These are phyloP conservation scores for Apium graveolens DNA, from an alignment of 129 eudicot species.

Conservation along the genomic window DNA sequence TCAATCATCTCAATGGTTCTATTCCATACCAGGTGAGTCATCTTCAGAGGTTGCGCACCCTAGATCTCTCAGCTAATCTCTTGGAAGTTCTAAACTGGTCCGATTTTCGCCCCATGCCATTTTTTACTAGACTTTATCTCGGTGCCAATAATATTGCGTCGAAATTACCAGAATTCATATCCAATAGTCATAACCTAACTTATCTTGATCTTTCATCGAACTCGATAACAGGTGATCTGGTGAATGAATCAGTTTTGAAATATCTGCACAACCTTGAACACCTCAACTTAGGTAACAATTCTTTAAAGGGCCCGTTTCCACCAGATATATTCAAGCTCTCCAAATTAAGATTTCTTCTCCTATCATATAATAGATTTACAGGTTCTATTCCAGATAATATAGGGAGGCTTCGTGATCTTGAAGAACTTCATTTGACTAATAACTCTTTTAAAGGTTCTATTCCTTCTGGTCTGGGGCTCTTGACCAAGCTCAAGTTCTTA, in stretches of 20 bases:
- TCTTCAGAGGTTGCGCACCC: slow-evolving; percentile 38
- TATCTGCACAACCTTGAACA: slow-evolving; percentile 41
- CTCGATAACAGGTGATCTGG: slow-evolving; percentile 31
- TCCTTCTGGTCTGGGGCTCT: slow-evolving; percentile 21
- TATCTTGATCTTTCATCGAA: slow-evolving; percentile 60
- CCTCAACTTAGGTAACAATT: slow-evolving; percentile 17
- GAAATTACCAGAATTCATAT: slow-evolving; percentile 53
- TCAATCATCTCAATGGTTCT: no score
- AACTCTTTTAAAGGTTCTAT: no score
- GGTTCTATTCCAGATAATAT: slow-evolving; percentile 52
- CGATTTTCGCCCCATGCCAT: slow-evolving; percentile 39
- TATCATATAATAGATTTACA: slow-evolving; percentile 32
- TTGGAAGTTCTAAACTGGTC: slow-evolving; percentile 56
- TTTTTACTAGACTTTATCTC: slow-evolving; percentile 37
- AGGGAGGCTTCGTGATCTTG: slow-evolving; percentile 16
- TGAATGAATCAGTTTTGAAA: slow-evolving; percentile 48
- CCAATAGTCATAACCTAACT: slow-evolving; percentile 35
- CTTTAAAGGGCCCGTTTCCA: slow-evolving; percentile 48
- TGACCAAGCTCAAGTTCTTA: no score
- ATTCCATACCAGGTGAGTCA: slow-evolving; percentile 37
- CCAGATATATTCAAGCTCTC: not conserved
- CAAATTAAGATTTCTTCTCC: slow-evolving; percentile 26
- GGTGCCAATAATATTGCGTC: slow-evolving; percentile 27
- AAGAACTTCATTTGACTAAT: not conserved
- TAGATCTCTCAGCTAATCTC: slow-evolving; percentile 54